Base-by-base conservation (phyloP, 495 filamentous ascomycete species). In the Apiosordaria backusii region DNA sequence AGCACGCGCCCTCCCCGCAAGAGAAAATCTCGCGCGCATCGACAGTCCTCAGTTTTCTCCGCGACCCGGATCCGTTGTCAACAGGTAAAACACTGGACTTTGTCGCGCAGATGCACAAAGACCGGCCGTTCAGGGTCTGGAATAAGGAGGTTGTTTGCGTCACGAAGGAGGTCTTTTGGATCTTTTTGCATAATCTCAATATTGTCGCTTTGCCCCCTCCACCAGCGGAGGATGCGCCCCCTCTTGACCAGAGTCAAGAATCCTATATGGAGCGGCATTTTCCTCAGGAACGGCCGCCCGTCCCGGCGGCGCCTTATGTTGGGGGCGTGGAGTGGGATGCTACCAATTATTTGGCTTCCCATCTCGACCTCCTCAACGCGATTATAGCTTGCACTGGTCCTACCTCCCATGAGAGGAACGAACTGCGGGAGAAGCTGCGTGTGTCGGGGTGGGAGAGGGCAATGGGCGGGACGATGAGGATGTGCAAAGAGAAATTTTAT, bases 241-340 rank as follows among this genome's bases (percentile, higher is more conserved):
- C 24, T 5, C 4, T 27, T 16, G 24, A 7, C 6, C 27, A 2
- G 1, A 61, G 26, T 21, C 21, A 21, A 7, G 26, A 27, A 15
- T 4, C 26, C n/a, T 94, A 92, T 79, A 83, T 85, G 72, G 77
- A 85, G 60, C 83, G 85, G 13, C 88, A 97, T 76, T 99, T 97
- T 76, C 95, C 95, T 0, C 81, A 84, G n/a, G 89, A 92, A 66
- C 88, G 92, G 2, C 91, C 93, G 5, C 95, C 94, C 0, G 91
- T 97, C 5, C 92, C 95, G 15, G 93, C 96, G 22, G 94, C 94
- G 19, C 96, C 95, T 9, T 97, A 98, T 75, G 92, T 99, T 57
- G 96, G 95, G 52, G 95, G 96, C 59, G 95, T 99, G 15, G 95
- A 99, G 79, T 99, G 96, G 96, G 95, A 99, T 75, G 93, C 95